phyloP scores from a whole-genome alignment of 176 grass and related monocot species.

The Juncus effusus region DNA sequence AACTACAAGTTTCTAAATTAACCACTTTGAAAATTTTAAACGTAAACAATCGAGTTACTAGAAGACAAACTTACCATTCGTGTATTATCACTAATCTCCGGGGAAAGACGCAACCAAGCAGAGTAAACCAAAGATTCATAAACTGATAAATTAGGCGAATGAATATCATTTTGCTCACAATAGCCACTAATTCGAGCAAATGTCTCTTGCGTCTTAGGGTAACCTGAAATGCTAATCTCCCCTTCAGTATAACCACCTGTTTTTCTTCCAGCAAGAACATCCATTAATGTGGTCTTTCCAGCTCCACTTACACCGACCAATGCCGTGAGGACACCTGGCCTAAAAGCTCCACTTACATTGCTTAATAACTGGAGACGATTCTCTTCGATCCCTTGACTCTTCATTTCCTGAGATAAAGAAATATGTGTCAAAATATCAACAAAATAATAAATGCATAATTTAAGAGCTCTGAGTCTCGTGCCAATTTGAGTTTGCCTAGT shows the following conservation, averaged over 20 bases:
- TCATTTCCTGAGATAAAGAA: slow-evolving; percentile 73
- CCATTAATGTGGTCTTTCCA: slow-evolving; percentile 94
- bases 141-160: slow-evolving; percentile 77
- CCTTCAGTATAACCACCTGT: slow-evolving; percentile 76
- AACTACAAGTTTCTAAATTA: slow-evolving; percentile 3
- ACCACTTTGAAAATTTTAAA: slow-evolving; percentile 5
- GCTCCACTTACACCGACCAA: slow-evolving; percentile 91
- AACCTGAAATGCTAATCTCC: slow-evolving; percentile 63
- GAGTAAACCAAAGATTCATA: slow-evolving; percentile 80
- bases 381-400: slow-evolving; percentile 67
- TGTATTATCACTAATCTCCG: slow-evolving; percentile 41
- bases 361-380: slow-evolving; percentile 56
- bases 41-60: slow-evolving; percentile 14
- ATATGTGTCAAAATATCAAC: not conserved
- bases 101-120: slow-evolving; percentile 72
- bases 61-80: slow-evolving; percentile 55
- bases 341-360: slow-evolving; percentile 85
- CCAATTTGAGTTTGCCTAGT: too few relatives aligned
- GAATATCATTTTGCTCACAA: slow-evolving; percentile 86
- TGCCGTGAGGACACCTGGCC: slow-evolving; percentile 76
- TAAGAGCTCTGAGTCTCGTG: not conserved
- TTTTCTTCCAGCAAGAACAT: slow-evolving; percentile 90
- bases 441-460: not conserved
- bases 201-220: slow-evolving; percentile 80
- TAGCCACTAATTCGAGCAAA: slow-evolving; percentile 86